Base-by-base conservation (phyloP, 1,284 basidiomycete species). In the Apiotrichum gracile region DNA sequence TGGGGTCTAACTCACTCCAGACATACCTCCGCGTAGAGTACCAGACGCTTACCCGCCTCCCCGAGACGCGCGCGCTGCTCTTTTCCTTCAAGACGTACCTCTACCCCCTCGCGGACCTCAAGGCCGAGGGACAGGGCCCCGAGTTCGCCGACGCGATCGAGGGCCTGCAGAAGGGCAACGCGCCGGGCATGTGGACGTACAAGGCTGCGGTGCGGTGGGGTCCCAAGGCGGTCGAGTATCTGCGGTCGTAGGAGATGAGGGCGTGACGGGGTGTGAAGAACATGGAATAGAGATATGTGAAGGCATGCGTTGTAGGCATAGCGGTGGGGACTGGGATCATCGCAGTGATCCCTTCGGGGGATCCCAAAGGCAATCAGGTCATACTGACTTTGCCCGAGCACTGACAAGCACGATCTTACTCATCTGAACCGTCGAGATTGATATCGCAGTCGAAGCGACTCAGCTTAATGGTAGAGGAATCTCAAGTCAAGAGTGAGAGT, bases 31-130 rank as follows among this genome's bases (percentile, higher is more conserved):
- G 56, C 17, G 21, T 47, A 41, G 56, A 58, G 46, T 37, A 48
- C 49, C 56, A 58, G 46, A 54, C 49, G 3, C 56, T 58, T 25
- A 44, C 46, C 9, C 56, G 56, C 19, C 42, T 58, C 24, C 56
- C 52, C 7, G 10, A 37, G 9, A 42, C 52, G 4, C 16, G 35
- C 4, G 56, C 52, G 9, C 46, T 58, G 24, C 37, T 58, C 17
- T 58, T 58, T 49, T 31, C 24, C 22, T 58, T 58, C 49, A 54
- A 54, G 49, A 58, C 52, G 33, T 58, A 54, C 46, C 29, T 58
- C 24, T 45, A 43, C 21, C 52, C 56, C 14, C 41, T 58, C 21
- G 29, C 47, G 3, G 40, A 53, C 26, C 24, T 57, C 29, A 47
- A 47, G 44, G 55, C 55, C 1, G 50, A 57, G 48, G 55, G 55